Conservation (phyloP, 2,329 filamentous ascomycete genomes). For the Paecilomyces sp. region DNA sequence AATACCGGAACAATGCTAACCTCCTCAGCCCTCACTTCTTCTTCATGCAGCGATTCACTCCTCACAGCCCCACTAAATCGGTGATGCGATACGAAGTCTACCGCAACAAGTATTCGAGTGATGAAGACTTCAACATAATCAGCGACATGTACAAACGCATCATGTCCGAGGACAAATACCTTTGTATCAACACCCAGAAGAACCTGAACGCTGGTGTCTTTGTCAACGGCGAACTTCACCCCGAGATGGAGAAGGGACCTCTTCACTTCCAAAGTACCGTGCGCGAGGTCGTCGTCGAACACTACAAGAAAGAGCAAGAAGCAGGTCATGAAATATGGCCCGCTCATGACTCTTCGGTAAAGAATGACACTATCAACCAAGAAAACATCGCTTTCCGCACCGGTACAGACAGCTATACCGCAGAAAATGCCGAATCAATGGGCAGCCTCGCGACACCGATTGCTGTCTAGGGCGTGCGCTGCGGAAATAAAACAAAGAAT, state of each 20-base stretch:
- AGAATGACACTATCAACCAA: no score
- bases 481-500: no score
- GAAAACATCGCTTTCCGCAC: no score
- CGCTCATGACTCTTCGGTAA: not conserved
- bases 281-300: not conserved
- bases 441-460: no score
- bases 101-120: slow-evolving; percentile 51
- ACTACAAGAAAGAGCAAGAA: slow-evolving; percentile 3
- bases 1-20: no score
- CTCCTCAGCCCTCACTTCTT: slow-evolving; percentile 39
- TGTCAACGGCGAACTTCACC: slow-evolving; percentile 55
- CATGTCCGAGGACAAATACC: slow-evolving; percentile 57
- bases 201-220: slow-evolving; percentile 56
- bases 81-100: slow-evolving; percentile 58
- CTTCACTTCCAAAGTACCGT: not conserved
- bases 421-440: no score
- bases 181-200: slow-evolving; percentile 52
- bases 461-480: no score
- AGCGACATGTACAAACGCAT: slow-evolving; percentile 55
- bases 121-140: slow-evolving; percentile 52
- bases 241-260: slow-evolving; percentile 48
- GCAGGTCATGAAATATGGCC: slow-evolving; percentile 2
- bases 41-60: slow-evolving; percentile 58
- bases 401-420: no score
- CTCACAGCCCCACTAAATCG: slow-evolving; percentile 43